A percentile compares a stretch with the other conserved stretches of the same genome.
Evolutionary conservation across 805 yeast species (phyloP).

Genomic region (Ascoidea asiatica): DNA sequence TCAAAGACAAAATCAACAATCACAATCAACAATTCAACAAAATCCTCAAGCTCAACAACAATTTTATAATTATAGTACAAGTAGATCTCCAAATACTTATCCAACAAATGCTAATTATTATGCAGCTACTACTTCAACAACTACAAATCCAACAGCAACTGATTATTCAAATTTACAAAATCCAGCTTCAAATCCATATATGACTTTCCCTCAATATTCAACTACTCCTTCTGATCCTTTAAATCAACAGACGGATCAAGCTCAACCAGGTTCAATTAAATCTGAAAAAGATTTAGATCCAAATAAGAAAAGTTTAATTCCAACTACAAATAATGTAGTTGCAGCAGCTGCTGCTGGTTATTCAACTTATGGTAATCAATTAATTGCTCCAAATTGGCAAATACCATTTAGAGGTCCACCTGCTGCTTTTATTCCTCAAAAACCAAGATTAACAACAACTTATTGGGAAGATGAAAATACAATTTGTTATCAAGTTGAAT

Average conservation of each 20-base stretch:
- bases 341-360: background rate
- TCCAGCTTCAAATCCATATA: too few species aligned
- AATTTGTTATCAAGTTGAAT: constrained; percentile 74
- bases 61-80: too few species aligned
- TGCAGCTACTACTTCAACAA: too few species aligned
- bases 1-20: too few species aligned
- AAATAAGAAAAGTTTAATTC: constrained; percentile 1
- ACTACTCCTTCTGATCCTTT: background rate
- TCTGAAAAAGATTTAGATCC: constrained; percentile 1
- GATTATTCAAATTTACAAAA: too few species aligned
- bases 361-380: background rate
- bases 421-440: constrained; percentile 10
- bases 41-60: too few species aligned
- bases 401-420: background rate
- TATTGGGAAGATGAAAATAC: constrained; percentile 87
- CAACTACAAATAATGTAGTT: constrained; percentile 2
- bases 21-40: too few species aligned
- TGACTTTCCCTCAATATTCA: too few species aligned
- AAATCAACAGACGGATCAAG: background rate
- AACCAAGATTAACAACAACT: constrained; percentile 65
- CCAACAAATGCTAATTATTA: too few species aligned
- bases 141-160: too few species aligned
- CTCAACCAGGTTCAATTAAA: background rate
- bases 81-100: too few species aligned
- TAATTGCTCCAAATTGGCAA: background rate